phyloP scores from a whole-genome alignment of 805 yeast genomes.

The Cyberlindnera americana region DNA sequence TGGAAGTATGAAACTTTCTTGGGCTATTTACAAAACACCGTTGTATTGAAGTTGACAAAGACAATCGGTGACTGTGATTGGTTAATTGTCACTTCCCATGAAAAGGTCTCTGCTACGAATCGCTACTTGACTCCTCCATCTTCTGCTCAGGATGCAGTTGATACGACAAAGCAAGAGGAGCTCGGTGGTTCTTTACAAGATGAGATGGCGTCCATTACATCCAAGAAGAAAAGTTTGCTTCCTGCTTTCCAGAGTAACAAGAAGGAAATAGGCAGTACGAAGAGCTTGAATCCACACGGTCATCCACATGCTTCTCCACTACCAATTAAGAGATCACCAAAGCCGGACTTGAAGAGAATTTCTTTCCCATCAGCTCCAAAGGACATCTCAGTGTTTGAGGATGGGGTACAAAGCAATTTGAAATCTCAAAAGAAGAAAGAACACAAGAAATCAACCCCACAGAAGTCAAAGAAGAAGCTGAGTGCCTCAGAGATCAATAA shows the following conservation, averaged over 20 bases:
- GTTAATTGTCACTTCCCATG: slow-evolving; percentile 34
- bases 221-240: slow-evolving; percentile 10
- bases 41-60: slow-evolving; percentile 33
- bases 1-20: slow-evolving; percentile 39
- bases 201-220: slow-evolving; percentile 2
- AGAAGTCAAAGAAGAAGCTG: slow-evolving; percentile 3
- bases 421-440: slow-evolving; percentile 1
- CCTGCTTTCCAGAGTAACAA: slow-evolving; percentile 11
- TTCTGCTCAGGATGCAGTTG: slow-evolving; percentile 19
- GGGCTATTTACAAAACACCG: slow-evolving; percentile 33
- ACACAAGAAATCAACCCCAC: not conserved
- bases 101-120: slow-evolving; percentile 27
- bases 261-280: too few species aligned
- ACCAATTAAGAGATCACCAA: slow-evolving; percentile 9
- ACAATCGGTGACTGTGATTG: slow-evolving; percentile 39
- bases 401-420: slow-evolving; percentile 8
- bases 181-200: slow-evolving; percentile 16
- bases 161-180: slow-evolving; percentile 16
- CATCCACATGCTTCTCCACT: slow-evolving; percentile 16
- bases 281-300: slow-evolving; percentile 10
- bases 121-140: slow-evolving; percentile 28
- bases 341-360: slow-evolving; percentile 20
- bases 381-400: slow-evolving; percentile 19
- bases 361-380: slow-evolving; percentile 24
- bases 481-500: slow-evolving; percentile 6